Percentiles rank a stretch among this genome's conserved stretches.
Evolutionary conservation across 306 rosid genomes (phyloP).

Genomic region (Citrullus colocynthis): DNA sequence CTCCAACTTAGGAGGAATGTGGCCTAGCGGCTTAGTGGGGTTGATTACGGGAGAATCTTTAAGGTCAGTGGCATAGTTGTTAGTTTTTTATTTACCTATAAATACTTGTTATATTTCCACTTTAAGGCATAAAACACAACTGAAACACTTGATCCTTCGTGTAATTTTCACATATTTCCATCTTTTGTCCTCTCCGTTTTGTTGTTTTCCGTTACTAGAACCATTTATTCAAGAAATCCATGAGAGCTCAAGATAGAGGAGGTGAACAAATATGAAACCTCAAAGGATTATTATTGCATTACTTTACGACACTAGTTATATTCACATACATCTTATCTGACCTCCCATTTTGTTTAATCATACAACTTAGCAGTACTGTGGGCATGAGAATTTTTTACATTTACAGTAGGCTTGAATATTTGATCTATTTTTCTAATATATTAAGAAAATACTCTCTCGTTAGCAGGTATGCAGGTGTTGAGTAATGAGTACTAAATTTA

Average conservation of each 20-base stretch:
- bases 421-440: not conserved
- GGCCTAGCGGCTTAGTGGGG: too few species aligned
- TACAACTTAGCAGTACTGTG: not conserved
- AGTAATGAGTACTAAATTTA: not conserved
- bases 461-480: not conserved
- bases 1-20: too few species aligned
- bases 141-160: too few species aligned
- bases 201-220: not conserved
- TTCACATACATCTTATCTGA: not conserved
- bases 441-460: not conserved
- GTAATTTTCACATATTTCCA: too few species aligned
- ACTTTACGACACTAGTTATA: not conserved
- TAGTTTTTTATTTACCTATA: too few species aligned
- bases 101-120: too few species aligned
- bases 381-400: not conserved
- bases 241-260: not conserved
- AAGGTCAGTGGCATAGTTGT: too few species aligned
- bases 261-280: not conserved
- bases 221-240: not conserved
- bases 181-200: too few species aligned
- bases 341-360: not conserved
- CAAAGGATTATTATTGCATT: not conserved
- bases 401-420: not conserved
- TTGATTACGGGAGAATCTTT: too few species aligned
- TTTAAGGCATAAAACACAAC: too few species aligned